Conservation (phyloP, 2,329 filamentous ascomycete genomes). For the Penicillium fuscoglaucum region DNA sequence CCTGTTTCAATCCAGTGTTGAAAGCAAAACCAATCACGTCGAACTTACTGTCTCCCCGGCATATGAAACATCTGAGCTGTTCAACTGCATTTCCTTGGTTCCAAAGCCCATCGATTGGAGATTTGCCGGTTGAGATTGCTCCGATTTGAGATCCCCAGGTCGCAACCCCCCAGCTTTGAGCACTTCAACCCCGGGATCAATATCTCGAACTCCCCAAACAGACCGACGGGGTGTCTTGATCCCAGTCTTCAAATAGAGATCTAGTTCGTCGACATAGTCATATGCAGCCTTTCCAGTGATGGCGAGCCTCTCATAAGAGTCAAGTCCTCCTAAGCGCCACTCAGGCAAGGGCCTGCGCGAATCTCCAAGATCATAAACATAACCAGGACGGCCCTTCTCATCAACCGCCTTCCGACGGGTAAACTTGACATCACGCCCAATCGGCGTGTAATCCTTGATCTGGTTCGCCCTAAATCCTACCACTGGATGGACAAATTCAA, state of each 20-base stretch:
- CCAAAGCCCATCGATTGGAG: not conserved
- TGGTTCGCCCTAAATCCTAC: constrained; percentile 19
- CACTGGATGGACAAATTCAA: constrained; percentile 22
- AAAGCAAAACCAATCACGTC: not conserved
- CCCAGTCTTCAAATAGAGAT: constrained; percentile 9
- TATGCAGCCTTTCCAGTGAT: constrained; percentile 16
- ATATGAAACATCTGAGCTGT: not conserved
- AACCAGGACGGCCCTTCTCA: constrained; percentile 6
- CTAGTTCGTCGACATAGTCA: constrained; percentile 18
- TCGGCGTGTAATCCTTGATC: constrained; percentile 15
- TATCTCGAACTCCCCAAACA: not conserved
- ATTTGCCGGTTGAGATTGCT: not conserved
- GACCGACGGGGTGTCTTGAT: constrained; percentile 6
- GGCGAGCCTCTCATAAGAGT: constrained; percentile 21
- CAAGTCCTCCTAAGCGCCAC: constrained; percentile 20
- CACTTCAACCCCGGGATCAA: constrained; percentile 1
- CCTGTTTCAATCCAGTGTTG: no score
- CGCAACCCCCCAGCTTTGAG: not conserved
- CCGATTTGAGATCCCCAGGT: not conserved
- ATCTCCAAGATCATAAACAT: constrained; percentile 15
- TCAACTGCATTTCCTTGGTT: not conserved
- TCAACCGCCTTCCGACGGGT: constrained; percentile 12
- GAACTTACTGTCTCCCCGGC: not conserved
- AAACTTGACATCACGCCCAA: constrained; percentile 9
- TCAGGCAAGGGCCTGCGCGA: constrained; percentile 13